Evolutionary conservation across 2,329 filamentous ascomycete species (phyloP), one percentile per base, ranked within the genome.

Genomic region (Nothomitra cinnamomea): DNA sequence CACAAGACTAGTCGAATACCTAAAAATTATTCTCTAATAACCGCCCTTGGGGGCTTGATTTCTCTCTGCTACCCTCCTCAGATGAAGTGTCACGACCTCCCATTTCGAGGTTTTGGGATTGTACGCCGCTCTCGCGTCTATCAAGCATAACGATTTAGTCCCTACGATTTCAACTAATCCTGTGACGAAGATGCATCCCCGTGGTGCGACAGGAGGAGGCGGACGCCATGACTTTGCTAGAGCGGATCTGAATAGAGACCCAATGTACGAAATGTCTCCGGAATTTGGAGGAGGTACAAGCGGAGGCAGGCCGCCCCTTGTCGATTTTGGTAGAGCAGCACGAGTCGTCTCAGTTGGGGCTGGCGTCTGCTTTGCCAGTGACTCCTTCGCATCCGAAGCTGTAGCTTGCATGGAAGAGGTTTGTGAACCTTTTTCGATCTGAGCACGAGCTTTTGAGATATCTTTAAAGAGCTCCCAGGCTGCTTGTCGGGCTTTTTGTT

Each of bases 161-260:
- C 72, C 72, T n/a, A 65, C 61, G 2, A 75, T 59, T 54, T 74
- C 70, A 1, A 76, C 62, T 35, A 73, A 54, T 2, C 72, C 73
- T 1, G 64, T 61, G 12, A 75, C 66, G 0, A 69, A 56, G 52
- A 74, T 66, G 2, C 64, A 66, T 2, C 73, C 73, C 12, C 71
- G 65, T 3, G 72, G 71, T 0, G 67, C 61, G 36, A 69, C 64
- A 5, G 61, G 53, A 54, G 62, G 61, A 8, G 61, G 60, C 10
- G 47, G 53, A 15, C 35, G 52, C 58, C 58, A 59, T 4, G 54
- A 56, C 32, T 52, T 43, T 17, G 32, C 43, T 3, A 60, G 54
- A 1, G 57, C 57, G 2, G 35, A 47, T 42, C 63, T 65, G 2
- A 67, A 63, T 2, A 59, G 52, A 25, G 61, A 51, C 4, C 25